Percentiles rank a stretch among this genome's conserved stretches.
Evolutionary conservation across 2,329 filamentous ascomycete genomes (phyloP).

Genomic region (Xylaria arbuscula): DNA sequence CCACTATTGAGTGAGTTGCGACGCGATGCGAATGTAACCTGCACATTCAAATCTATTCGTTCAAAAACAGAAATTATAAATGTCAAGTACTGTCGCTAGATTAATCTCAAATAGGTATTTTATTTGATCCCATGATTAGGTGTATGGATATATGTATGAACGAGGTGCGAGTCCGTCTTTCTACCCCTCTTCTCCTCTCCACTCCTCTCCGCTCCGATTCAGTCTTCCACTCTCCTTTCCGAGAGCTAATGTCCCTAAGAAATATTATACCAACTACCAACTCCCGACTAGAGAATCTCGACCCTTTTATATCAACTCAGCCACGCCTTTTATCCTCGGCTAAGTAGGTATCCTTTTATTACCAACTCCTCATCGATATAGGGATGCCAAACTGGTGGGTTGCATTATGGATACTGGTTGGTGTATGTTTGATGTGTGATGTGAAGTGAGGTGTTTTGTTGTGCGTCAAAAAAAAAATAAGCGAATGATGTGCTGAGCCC

Average conservation of each 20-base stretch:
- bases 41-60: no score
- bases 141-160: conserved; percentile 9
- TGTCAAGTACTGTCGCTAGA: no score
- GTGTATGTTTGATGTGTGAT: background rate
- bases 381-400: conserved; percentile 27
- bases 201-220: background rate
- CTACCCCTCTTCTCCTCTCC: background rate
- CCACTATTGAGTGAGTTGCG: no score
- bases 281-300: background rate
- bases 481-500: conserved; percentile 26
- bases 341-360: background rate
- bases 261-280: conserved; percentile 1
- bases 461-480: conserved; percentile 14
- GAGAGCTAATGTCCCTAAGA: conserved; percentile 1
- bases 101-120: background rate
- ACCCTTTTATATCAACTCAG: background rate
- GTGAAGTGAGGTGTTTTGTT: conserved; percentile 12
- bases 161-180: conserved; percentile 17
- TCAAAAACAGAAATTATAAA: no score
- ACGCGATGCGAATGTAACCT: no score
- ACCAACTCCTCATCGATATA: background rate
- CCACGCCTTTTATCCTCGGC: conserved; percentile 1
- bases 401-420: background rate
- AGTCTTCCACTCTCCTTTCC: background rate
- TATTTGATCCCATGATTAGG: conserved; percentile 3